Evolutionary conservation across 2,329 filamentous ascomycete species (phyloP).

Genomic region (Exophiala phaeomuriformis): DNA sequence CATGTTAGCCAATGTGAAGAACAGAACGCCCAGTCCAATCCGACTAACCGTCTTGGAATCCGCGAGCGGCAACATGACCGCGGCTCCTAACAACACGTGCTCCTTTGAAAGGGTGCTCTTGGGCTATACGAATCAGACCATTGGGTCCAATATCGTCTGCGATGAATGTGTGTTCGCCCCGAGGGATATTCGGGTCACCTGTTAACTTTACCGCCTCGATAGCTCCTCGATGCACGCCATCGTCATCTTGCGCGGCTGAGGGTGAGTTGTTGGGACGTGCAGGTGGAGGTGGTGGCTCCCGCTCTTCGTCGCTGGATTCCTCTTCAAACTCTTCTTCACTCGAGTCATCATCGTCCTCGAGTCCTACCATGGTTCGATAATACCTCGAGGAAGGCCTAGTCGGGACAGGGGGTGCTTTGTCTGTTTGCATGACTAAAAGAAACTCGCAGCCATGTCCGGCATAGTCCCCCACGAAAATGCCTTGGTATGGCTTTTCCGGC

Average conservation of each 20-base stretch:
- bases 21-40: not conserved
- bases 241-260: conserved; percentile 1
- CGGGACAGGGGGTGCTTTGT: conserved; percentile 42
- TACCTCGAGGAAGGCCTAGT: conserved; percentile 31
- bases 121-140: conserved; percentile 58
- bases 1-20: not conserved
- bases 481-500: conserved; percentile 69
- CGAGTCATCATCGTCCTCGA: not conserved
- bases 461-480: conserved; percentile 91
- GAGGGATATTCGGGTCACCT: conserved; percentile 80
- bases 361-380: conserved; percentile 5
- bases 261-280: not conserved
- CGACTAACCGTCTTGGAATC: conserved; percentile 63
- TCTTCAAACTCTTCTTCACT: not conserved
- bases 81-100: conserved; percentile 64
- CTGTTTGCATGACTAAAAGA: conserved; percentile 69
- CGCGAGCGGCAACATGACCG: conserved; percentile 69
- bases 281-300: not conserved
- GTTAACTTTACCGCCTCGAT: conserved; percentile 85
- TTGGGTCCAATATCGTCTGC: conserved; percentile 65
- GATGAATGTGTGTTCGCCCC: conserved; percentile 76
- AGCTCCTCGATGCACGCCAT: conserved; percentile 44
- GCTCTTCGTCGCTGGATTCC: not conserved
- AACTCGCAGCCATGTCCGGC: conserved; percentile 85
- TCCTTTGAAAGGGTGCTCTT: conserved; percentile 64